Conservation (phyloP, 495 filamentous ascomycete genomes). For the Copromyces sp. region DNA sequence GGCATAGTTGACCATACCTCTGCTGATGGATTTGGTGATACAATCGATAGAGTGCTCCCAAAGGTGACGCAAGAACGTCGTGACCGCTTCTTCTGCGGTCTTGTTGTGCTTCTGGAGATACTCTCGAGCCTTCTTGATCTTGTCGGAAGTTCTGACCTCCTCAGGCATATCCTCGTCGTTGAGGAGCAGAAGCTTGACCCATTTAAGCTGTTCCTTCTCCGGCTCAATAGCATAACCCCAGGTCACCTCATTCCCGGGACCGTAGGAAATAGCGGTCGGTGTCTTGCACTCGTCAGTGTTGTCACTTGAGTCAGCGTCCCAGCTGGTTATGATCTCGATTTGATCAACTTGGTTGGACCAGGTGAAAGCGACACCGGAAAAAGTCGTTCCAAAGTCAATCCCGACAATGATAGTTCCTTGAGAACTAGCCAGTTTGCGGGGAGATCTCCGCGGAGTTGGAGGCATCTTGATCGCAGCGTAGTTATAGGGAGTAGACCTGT, state of each 20-base stretch:
- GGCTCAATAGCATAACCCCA: slow-evolving; percentile 20
- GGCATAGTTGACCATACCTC: slow-evolving; percentile 1
- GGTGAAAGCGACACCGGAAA: slow-evolving; percentile 17
- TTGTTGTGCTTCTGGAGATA: slow-evolving; percentile 8
- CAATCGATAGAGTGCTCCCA: slow-evolving; percentile 12
- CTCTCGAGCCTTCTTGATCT: slow-evolving; percentile 3
- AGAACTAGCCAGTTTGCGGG: background rate
- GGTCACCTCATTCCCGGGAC: background rate
- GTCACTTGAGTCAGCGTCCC: slow-evolving; percentile 1
- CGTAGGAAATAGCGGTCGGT: slow-evolving; percentile 11
- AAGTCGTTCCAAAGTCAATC: slow-evolving; percentile 22
- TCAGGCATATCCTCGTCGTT: slow-evolving; percentile 12
- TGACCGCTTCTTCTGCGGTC: slow-evolving; percentile 10
- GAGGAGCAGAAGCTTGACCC: slow-evolving; percentile 27
- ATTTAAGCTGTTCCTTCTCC: slow-evolving; percentile 10
- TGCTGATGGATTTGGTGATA: slow-evolving; percentile 5
- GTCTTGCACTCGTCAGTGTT: slow-evolving; percentile 12
- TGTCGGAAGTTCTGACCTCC: slow-evolving; percentile 2
- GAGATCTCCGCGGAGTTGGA: background rate
- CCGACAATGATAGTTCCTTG: slow-evolving; percentile 12
- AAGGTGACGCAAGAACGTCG: slow-evolving; percentile 15
- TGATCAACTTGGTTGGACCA: slow-evolving; percentile 3
- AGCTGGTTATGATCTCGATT: slow-evolving; percentile 9
- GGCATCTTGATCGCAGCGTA: background rate
- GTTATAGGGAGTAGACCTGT: too few relatives aligned